Percentiles rank a stretch among this genome's conserved stretches.
phyloP scores from a whole-genome alignment of 192 early-diverging fungal species.

The Gonapodya sp. region DNA sequence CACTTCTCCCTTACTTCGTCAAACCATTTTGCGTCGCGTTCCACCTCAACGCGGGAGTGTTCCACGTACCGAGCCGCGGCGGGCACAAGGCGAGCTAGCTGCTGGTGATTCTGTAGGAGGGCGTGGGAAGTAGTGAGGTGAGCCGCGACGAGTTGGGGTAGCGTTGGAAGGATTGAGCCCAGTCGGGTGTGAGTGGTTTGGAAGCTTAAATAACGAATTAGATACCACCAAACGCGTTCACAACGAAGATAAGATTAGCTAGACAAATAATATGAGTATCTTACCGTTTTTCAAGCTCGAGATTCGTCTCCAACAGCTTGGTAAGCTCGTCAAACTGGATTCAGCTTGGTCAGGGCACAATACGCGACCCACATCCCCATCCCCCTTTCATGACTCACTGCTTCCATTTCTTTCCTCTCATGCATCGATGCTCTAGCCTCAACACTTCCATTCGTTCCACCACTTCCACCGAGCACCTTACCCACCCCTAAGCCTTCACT shows the following conservation, averaged over 20 bases:
- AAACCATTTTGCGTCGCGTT: background rate
- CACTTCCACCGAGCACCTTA: background rate
- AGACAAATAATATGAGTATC: no score
- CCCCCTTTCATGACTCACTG: no score
- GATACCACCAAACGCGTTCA: no score
- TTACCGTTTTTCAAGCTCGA: background rate
- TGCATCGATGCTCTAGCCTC: no score
- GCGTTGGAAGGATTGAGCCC: background rate
- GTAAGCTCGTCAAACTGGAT: background rate
- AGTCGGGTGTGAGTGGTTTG: background rate
- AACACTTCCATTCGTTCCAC: background rate
- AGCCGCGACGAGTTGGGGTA: background rate
- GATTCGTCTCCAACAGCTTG: background rate
- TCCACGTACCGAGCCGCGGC: background rate
- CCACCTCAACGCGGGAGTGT: background rate
- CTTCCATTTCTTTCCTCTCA: background rate
- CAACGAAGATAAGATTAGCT: no score
- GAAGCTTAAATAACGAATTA: background rate
- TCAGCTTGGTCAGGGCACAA: no score
- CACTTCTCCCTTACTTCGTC: background rate
- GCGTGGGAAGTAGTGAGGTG: background rate
- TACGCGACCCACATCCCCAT: no score
- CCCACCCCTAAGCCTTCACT: background rate
- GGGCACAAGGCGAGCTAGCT: background rate
- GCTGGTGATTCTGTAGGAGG: background rate